These are phyloP conservation scores for Trichoderma sp. DNA, from an alignment of 2,329 filamentous ascomycete species.

Conservation along the genomic window DNA sequence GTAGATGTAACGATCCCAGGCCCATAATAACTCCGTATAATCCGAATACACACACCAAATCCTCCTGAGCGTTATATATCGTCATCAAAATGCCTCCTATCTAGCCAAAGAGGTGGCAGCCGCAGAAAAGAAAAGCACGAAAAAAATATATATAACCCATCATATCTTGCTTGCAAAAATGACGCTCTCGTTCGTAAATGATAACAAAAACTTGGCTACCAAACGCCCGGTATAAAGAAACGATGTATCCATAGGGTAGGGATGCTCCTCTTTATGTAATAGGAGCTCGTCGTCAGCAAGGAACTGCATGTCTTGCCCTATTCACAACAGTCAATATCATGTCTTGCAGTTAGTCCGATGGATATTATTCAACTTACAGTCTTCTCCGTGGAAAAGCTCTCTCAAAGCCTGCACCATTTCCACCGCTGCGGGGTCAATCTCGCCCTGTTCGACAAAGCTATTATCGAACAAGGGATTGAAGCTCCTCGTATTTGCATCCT, in stretches of 20 bases:
- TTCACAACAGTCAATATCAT: conserved; percentile 16
- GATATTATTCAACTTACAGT: conserved; percentile 41
- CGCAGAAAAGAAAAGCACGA: not conserved
- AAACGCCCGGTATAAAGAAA: conserved; percentile 54
- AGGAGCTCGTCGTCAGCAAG: conserved; percentile 48
- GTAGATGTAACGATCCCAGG: not conserved
- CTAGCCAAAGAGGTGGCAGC: not conserved
- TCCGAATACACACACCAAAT: not conserved
- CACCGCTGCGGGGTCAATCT: conserved; percentile 46
- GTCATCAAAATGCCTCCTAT: not conserved
- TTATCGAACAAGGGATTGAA: conserved; percentile 57
- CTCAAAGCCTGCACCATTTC: conserved; percentile 48
- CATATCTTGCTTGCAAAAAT: conserved; percentile 41
- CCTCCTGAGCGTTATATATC: not conserved
- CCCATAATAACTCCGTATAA: not conserved
- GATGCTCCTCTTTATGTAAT: conserved; percentile 44
- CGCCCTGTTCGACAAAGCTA: conserved; percentile 40
- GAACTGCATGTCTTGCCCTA: conserved; percentile 41
- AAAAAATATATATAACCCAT: not conserved
- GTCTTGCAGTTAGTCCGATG: not conserved
- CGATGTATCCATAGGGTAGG: conserved; percentile 48
- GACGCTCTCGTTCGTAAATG: conserved; percentile 50
- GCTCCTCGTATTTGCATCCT: conserved; percentile 47
- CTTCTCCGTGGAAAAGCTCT: conserved; percentile 42
- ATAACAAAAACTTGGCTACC: conserved; percentile 53